These are phyloP conservation scores for Phaeosphaeria sp. DNA, from an alignment of 2,329 filamentous ascomycete genomes.

Conservation along the genomic window DNA sequence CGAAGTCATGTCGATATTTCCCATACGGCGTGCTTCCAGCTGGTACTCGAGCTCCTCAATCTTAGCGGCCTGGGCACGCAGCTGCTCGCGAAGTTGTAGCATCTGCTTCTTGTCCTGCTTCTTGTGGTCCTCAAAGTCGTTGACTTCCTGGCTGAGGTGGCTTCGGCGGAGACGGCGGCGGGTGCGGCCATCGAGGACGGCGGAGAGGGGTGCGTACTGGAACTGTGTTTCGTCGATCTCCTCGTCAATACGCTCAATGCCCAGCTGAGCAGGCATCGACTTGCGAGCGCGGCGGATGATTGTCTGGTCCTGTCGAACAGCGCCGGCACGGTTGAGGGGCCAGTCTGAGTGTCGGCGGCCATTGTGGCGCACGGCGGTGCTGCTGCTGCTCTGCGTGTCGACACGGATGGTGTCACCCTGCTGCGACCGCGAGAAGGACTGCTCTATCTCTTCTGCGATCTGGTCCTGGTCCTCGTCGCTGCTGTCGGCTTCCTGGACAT, in stretches of 20 bases:
- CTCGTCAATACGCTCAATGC: slow-evolving; percentile 34
- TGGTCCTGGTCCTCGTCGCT: slow-evolving; percentile 42
- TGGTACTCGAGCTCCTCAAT: slow-evolving; percentile 47
- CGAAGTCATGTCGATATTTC: slow-evolving; percentile 47
- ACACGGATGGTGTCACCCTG: slow-evolving; percentile 24
- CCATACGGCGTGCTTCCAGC: slow-evolving; percentile 44
- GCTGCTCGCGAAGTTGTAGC: slow-evolving; percentile 45
- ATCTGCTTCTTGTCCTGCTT: slow-evolving; percentile 47
- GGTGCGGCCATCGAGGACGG: slow-evolving; percentile 40
- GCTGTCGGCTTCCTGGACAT: slow-evolving; percentile 28
- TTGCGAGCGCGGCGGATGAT: slow-evolving; percentile 38
- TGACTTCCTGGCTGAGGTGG: slow-evolving; percentile 51
- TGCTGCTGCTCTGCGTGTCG: slow-evolving; percentile 16
- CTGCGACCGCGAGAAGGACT: slow-evolving; percentile 36
- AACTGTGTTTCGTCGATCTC: slow-evolving; percentile 26
- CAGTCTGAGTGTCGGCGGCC: slow-evolving; percentile 45
- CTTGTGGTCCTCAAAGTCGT: slow-evolving; percentile 46
- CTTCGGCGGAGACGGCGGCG: slow-evolving; percentile 50
- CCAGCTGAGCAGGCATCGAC: slow-evolving; percentile 46
- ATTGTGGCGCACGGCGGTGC: slow-evolving; percentile 24
- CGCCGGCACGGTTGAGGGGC: slow-evolving; percentile 39
- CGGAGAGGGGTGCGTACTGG: slow-evolving; percentile 45
- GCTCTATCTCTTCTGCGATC: slow-evolving; percentile 41
- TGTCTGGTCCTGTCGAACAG: slow-evolving; percentile 30
- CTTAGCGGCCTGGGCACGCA: slow-evolving; percentile 45